Evolutionary conservation across 1,139 yeast genomes (phyloP).

Genomic region (Pneumocystis canis): DNA sequence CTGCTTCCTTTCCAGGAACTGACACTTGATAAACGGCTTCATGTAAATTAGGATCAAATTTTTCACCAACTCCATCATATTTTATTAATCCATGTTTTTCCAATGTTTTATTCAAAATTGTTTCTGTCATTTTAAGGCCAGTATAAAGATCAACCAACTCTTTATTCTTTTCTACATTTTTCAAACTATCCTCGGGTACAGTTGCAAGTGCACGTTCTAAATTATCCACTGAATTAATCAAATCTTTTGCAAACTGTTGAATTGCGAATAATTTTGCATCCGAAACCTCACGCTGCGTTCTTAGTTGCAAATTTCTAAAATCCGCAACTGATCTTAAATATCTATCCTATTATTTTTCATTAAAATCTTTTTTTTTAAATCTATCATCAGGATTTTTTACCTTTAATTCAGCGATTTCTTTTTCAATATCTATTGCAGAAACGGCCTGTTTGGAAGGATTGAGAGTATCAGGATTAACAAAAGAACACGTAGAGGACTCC

Average conservation of each 20-base stretch:
- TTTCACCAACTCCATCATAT: constrained; percentile 71
- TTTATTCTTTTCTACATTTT: constrained; percentile 20
- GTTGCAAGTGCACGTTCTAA: constrained; percentile 76
- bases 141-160: constrained; percentile 59
- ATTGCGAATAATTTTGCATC: constrained; percentile 84
- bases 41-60: constrained; percentile 80
- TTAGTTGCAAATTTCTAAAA: constrained; percentile 82
- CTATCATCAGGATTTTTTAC: constrained; percentile 31
- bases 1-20: constrained; percentile 80
- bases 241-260: constrained; percentile 83
- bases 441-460: background rate
- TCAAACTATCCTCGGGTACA: constrained; percentile 41
- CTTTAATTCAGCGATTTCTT: constrained; percentile 25
- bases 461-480: background rate
- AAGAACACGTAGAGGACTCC: too few relatives aligned
- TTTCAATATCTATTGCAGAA: background rate
- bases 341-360: constrained; percentile 66
- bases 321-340: constrained; percentile 79
- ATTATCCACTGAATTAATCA: constrained; percentile 80
- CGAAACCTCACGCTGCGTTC: constrained; percentile 73
- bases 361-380: constrained; percentile 64
- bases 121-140: constrained; percentile 85
- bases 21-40: constrained; percentile 88
- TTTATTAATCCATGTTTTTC: constrained; percentile 65
- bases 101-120: constrained; percentile 73